A percentile compares a stretch with the other conserved stretches of the same genome.
Evolutionary conservation across 352 stramenopile species (phyloP).

Genomic region (Phytophthora foliorum): DNA sequence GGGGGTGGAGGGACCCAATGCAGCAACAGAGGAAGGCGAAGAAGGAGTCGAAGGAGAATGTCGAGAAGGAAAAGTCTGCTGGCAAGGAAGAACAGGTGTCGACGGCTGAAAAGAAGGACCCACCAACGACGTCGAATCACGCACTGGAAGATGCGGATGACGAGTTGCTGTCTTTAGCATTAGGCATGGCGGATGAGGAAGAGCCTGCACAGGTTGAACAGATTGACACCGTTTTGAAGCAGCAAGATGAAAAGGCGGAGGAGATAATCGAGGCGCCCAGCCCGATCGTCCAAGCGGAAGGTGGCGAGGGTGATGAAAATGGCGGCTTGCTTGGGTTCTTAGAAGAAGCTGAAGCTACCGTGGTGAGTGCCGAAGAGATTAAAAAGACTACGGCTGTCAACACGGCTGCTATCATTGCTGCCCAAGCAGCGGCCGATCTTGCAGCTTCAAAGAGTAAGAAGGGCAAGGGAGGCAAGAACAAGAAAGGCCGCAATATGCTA

Average conservation of each 20-base stretch:
- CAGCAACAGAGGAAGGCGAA: slow-evolving; percentile 53
- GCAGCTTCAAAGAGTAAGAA: slow-evolving; percentile 40
- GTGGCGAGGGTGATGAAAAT: slow-evolving; percentile 24
- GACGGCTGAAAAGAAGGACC: background rate
- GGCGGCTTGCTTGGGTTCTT: slow-evolving; percentile 52
- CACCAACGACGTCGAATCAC: background rate
- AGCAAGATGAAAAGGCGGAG: background rate
- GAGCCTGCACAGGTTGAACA: background rate
- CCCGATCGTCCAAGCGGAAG: slow-evolving; percentile 4
- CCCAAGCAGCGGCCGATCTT: slow-evolving; percentile 31
- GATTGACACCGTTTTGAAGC: slow-evolving; percentile 2
- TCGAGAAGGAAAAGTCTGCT: slow-evolving; percentile 33
- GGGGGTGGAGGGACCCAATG: slow-evolving; percentile 57
- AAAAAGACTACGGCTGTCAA: slow-evolving; percentile 50
- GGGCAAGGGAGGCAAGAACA: slow-evolving; percentile 45
- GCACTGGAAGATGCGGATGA: slow-evolving; percentile 33
- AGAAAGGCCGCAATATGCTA: slow-evolving; percentile 40
- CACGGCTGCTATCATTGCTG: slow-evolving; percentile 31
- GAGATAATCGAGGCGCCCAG: background rate
- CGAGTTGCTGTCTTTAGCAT: slow-evolving; percentile 35
- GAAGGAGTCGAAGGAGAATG: slow-evolving; percentile 55
- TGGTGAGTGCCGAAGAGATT: slow-evolving; percentile 49
- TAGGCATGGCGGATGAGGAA: slow-evolving; percentile 23
- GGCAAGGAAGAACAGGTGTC: background rate
- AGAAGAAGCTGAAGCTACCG: slow-evolving; percentile 46